Percentiles rank a stretch among this genome's conserved stretches.
phyloP scores from a whole-genome alignment of 805 yeast genomes.

The Ogataea paraovalis region DNA sequence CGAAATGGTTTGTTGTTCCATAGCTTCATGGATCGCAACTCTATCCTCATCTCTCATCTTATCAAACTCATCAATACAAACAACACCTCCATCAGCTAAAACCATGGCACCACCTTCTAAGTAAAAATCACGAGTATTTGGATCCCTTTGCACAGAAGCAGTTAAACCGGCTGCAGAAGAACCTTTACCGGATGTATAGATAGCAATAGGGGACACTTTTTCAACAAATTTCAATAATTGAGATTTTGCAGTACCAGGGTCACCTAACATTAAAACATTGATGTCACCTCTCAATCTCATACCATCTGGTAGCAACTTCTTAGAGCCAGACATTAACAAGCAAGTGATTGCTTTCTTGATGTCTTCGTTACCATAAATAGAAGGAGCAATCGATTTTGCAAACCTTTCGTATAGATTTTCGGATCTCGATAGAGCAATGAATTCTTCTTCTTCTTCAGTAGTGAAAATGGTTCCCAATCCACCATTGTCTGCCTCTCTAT shows the following conservation, averaged over 20 bases:
- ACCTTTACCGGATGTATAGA: slow-evolving; percentile 98
- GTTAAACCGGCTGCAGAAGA: slow-evolving; percentile 99
- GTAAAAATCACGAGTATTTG: slow-evolving; percentile 83
- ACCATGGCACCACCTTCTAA: slow-evolving; percentile 99
- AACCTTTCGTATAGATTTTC: slow-evolving; percentile 86
- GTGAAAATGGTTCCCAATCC: slow-evolving; percentile 53
- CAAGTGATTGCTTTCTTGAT: slow-evolving; percentile 93
- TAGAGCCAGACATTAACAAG: slow-evolving; percentile 89
- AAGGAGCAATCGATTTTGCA: slow-evolving; percentile 88
- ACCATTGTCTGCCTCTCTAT: slow-evolving; percentile 55
- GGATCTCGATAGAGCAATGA: slow-evolving; percentile 70
- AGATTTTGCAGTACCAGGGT: slow-evolving; percentile 98
- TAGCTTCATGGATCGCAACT: slow-evolving; percentile 98
- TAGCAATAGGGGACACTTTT: slow-evolving; percentile 89
- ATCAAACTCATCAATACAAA: slow-evolving; percentile 98
- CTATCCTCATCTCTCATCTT: slow-evolving; percentile 99
- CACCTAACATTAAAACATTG: slow-evolving; percentile 89
- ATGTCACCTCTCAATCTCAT: slow-evolving; percentile 97
- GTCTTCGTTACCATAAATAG: slow-evolving; percentile 90
- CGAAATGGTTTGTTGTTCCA: slow-evolving; percentile 99
- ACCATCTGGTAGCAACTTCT: slow-evolving; percentile 89
- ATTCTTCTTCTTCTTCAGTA: slow-evolving; percentile 93
- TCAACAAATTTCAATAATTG: slow-evolving; percentile 94
- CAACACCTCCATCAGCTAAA: slow-evolving; percentile 99
- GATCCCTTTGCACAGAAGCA: slow-evolving; percentile 93